Evolutionary conservation across 768 basidiomycete genomes (phyloP).

Genomic region (Boletus reticuloceps): DNA sequence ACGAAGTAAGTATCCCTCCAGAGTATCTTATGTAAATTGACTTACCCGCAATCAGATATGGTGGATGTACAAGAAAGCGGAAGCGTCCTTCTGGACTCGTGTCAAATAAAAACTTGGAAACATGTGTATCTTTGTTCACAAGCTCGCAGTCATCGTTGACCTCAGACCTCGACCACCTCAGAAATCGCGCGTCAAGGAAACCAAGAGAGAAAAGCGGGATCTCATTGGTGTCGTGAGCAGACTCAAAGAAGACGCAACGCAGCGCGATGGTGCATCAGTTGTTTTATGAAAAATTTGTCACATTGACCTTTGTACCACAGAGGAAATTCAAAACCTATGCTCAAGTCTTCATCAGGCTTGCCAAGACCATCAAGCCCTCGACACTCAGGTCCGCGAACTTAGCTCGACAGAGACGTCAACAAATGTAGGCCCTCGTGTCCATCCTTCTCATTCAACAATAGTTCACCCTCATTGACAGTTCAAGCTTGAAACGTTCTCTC

Average conservation of each 20-base stretch:
- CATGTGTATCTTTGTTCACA: slow-evolving; percentile 55
- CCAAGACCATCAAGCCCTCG: slow-evolving; percentile 66
- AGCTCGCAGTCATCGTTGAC: slow-evolving; percentile 62
- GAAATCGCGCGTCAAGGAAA: slow-evolving; percentile 60
- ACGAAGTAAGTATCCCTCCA: slow-evolving; percentile 47
- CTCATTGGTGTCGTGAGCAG: slow-evolving; percentile 80
- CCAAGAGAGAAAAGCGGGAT: slow-evolving; percentile 89
- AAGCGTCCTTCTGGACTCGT: slow-evolving; percentile 89
- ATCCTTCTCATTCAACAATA: not conserved
- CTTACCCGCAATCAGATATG: slow-evolving; percentile 61
- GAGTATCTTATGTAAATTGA: not conserved
- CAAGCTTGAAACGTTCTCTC: slow-evolving; percentile 78
- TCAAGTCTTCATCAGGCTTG: slow-evolving; percentile 70
- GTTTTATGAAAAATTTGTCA: not conserved
- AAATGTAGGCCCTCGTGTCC: slow-evolving; percentile 44
- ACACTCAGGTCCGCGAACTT: slow-evolving; percentile 68
- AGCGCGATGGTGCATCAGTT: slow-evolving; percentile 64
- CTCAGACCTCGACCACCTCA: slow-evolving; percentile 55
- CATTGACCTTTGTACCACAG: slow-evolving; percentile 33
- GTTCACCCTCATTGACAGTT: slow-evolving; percentile 49
- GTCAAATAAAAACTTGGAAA: slow-evolving; percentile 47
- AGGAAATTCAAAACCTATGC: slow-evolving; percentile 70
- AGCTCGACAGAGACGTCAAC: slow-evolving; percentile 74
- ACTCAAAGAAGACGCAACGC: slow-evolving; percentile 69
- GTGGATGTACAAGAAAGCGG: slow-evolving; percentile 93